These are phyloP conservation scores for Trifolium repens DNA, from an alignment of 306 rosid species.

Conservation along the genomic window DNA sequence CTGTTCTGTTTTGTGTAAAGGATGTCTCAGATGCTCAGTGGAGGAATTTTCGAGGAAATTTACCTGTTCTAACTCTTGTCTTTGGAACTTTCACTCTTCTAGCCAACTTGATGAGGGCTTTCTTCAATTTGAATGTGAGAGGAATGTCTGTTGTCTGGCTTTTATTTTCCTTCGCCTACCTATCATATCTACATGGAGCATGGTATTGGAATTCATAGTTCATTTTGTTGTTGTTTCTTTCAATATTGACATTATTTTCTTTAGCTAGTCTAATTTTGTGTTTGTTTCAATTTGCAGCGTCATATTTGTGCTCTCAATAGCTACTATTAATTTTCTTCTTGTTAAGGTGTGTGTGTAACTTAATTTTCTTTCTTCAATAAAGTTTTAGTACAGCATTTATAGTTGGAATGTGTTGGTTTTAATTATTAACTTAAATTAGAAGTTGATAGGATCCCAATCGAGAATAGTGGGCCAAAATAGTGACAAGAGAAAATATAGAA, in stretches of 20 bases:
- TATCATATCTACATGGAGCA: conserved; percentile 87
- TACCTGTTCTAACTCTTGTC: conserved; percentile 74
- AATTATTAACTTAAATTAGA: conserved; percentile 16
- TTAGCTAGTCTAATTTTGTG: conserved; percentile 30
- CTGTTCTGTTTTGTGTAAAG: conserved; percentile 48
- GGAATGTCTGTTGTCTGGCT: conserved; percentile 91
- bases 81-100: conserved; percentile 63
- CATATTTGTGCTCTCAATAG: conserved; percentile 70
- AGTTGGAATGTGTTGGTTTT: conserved; percentile 8
- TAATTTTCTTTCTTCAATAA: neutral
- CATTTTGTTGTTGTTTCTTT: conserved; percentile 27
- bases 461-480: no score
- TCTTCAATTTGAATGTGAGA: conserved; percentile 57
- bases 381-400: conserved; percentile 26
- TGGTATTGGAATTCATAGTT: conserved; percentile 56
- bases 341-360: conserved; percentile 71
- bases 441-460: no score
- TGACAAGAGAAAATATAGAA: no score
- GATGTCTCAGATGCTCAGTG: conserved; percentile 96
- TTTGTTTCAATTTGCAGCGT: conserved; percentile 54
- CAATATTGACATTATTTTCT: conserved; percentile 32
- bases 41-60: conserved; percentile 85
- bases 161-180: conserved; percentile 72
- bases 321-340: conserved; percentile 72
- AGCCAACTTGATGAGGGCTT: conserved; percentile 56